Percentiles rank a stretch among this genome's conserved stretches.
Evolutionary conservation across 331 rosid species (phyloP).

Genomic region (Acacia concinna): DNA sequence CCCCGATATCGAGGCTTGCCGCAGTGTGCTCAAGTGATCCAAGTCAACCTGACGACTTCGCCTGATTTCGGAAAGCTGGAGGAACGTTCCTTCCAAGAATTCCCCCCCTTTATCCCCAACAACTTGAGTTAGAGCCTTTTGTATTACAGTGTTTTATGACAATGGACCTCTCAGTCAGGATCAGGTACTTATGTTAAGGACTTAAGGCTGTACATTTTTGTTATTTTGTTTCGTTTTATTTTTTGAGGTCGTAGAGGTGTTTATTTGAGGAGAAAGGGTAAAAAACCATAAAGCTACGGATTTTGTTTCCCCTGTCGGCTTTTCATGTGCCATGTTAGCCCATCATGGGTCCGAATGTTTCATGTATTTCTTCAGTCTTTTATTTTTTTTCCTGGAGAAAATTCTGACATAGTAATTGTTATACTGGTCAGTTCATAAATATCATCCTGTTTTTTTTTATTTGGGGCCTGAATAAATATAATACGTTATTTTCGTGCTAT

Average conservation of each 20-base stretch:
- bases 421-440: conserved; percentile 48
- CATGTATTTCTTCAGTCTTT: conserved; percentile 50
- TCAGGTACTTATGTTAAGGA: conserved; percentile 49
- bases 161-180: conserved; percentile 56
- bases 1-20: conserved; percentile 77
- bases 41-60: conserved; percentile 9
- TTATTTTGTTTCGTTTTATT: not conserved
- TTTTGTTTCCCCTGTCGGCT: conserved; percentile 44
- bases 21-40: conserved; percentile 43
- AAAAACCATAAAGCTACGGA: conserved; percentile 67
- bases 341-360: conserved; percentile 44
- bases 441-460: conserved; percentile 1
- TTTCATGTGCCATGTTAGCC: conserved; percentile 35
- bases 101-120: conserved; percentile 36
- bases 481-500: conserved; percentile 10
- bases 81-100: conserved; percentile 39
- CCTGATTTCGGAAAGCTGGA: conserved; percentile 40
- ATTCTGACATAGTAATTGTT: conserved; percentile 46
- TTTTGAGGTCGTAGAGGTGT: conserved; percentile 62
- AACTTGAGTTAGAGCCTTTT: conserved; percentile 45
- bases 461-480: conserved; percentile 6
- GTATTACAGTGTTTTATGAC: conserved; percentile 57
- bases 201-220: conserved; percentile 72
- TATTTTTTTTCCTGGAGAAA: conserved; percentile 24
- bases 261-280: conserved; percentile 62